phyloP scores from a whole-genome alignment of 352 stramenopile genomes.

The Globisporangium echinulatum region DNA sequence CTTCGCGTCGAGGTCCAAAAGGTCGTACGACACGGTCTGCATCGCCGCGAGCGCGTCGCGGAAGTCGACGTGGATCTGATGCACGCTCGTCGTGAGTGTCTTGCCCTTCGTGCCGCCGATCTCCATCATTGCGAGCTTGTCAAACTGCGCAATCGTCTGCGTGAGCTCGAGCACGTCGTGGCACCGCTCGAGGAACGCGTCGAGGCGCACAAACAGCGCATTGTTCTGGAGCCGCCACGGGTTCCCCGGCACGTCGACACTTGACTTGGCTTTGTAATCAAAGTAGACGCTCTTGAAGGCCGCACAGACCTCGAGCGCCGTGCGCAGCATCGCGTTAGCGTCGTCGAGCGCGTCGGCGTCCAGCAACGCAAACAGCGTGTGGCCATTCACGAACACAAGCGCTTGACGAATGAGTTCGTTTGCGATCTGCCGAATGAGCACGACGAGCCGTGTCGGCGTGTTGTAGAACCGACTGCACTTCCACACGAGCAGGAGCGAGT shows the following conservation, averaged over 20 bases:
- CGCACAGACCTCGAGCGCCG: slow-evolving; percentile 75
- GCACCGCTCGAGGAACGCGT: slow-evolving; percentile 89
- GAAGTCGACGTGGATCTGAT: slow-evolving; percentile 87
- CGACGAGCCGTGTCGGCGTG: slow-evolving; percentile 77
- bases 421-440: slow-evolving; percentile 85
- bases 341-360: slow-evolving; percentile 66
- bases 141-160: slow-evolving; percentile 87
- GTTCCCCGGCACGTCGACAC: slow-evolving; percentile 73
- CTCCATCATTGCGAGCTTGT: slow-evolving; percentile 84
- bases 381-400: slow-evolving; percentile 62
- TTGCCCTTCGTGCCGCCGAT: slow-evolving; percentile 92
- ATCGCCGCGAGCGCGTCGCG: slow-evolving; percentile 69
- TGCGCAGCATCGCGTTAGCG: slow-evolving; percentile 64
- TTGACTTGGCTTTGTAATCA: slow-evolving; percentile 87
- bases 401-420: slow-evolving; percentile 86
- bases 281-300: slow-evolving; percentile 91
- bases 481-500: slow-evolving; percentile 88
- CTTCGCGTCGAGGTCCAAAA: slow-evolving; percentile 87
- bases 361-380: slow-evolving; percentile 75
- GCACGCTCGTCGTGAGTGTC: slow-evolving; percentile 84
- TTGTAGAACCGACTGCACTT: slow-evolving; percentile 91
- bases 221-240: slow-evolving; percentile 91
- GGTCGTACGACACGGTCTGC: slow-evolving; percentile 79
- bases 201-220: slow-evolving; percentile 85
- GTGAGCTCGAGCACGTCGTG: slow-evolving; percentile 89